These are phyloP conservation scores for Penicillium flavigenum DNA, from an alignment of 495 filamentous ascomycete species.

Conservation along the genomic window DNA sequence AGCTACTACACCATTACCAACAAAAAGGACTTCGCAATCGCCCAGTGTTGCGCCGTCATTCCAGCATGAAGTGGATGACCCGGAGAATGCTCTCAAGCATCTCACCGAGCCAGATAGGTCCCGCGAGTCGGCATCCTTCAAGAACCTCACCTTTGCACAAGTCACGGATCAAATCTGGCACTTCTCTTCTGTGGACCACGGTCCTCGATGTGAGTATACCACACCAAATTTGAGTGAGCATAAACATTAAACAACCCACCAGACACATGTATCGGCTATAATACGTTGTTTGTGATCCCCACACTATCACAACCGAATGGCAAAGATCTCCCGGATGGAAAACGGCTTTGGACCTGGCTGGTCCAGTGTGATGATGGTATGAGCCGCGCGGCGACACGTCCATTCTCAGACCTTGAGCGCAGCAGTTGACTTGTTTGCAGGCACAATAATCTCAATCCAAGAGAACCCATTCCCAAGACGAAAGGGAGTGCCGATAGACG, in stretches of 20 bases:
- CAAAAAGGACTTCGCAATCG: conserved; percentile 18
- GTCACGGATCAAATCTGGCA: conserved; percentile 65
- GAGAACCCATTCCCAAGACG: conserved; percentile 61
- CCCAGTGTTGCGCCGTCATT: conserved; percentile 11
- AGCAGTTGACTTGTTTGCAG: conserved; percentile 25
- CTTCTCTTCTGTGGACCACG: conserved; percentile 61
- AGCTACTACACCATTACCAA: conserved; percentile 10
- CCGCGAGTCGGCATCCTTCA: conserved; percentile 28
- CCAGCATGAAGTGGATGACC: conserved; percentile 26
- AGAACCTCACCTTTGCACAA: conserved; percentile 41
- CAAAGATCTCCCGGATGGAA: conserved; percentile 58
- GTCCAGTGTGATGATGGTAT: conserved; percentile 76
- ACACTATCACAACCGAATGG: conserved; percentile 34
- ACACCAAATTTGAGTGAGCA: not conserved
- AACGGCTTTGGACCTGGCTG: conserved; percentile 74
- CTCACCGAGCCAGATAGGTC: conserved; percentile 24
- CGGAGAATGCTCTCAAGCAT: conserved; percentile 38
- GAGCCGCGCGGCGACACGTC: conserved; percentile 7
- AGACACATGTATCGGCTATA: conserved; percentile 82
- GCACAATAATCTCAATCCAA: conserved; percentile 75
- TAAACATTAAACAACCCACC: not conserved
- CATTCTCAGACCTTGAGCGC: not conserved
- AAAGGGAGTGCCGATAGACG: conserved; percentile 29
- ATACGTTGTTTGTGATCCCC: conserved; percentile 65
- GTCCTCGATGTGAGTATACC: conserved; percentile 47